These are phyloP conservation scores for Wickerhamomyces chaumierensis DNA, from an alignment of 805 yeast species.

Conservation along the genomic window DNA sequence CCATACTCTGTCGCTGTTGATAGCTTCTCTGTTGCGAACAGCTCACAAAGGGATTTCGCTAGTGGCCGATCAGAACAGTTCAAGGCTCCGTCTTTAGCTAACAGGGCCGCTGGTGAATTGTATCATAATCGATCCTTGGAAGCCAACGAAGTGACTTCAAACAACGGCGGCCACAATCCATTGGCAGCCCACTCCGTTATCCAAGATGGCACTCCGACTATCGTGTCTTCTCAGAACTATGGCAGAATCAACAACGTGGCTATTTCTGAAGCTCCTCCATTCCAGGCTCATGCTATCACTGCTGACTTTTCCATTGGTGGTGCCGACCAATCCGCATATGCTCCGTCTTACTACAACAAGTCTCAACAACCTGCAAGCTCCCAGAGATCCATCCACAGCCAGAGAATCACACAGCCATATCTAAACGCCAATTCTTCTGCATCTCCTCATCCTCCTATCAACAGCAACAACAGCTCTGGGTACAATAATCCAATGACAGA, in stretches of 20 bases:
- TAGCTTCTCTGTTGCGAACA: conserved; percentile 12
- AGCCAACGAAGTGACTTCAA: background rate
- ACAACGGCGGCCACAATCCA: background rate
- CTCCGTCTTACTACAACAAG: background rate
- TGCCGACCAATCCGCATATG: background rate
- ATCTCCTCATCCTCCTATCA: too few species aligned
- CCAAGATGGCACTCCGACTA: conserved; percentile 16
- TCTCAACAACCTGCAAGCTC: too few species aligned
- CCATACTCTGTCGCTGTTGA: conserved; percentile 15
- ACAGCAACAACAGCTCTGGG: background rate
- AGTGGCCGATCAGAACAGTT: too few species aligned
- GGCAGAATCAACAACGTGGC: conserved; percentile 13
- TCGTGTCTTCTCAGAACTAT: conserved; percentile 16
- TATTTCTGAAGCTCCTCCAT: conserved; percentile 13
- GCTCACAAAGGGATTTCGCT: conserved; percentile 14
- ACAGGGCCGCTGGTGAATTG: background rate
- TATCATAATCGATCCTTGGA: background rate
- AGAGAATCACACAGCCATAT: too few species aligned
- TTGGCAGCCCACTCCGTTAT: background rate
- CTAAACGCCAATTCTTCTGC: background rate
- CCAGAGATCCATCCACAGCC: background rate
- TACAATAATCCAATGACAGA: background rate
- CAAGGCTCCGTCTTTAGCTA: too few species aligned
- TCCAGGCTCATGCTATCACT: conserved; percentile 15
- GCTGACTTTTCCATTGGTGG: conserved; percentile 7